Evolutionary conservation across 1,139 yeast genomes (phyloP).

Genomic region (Scheffersomyces segobiensis): DNA sequence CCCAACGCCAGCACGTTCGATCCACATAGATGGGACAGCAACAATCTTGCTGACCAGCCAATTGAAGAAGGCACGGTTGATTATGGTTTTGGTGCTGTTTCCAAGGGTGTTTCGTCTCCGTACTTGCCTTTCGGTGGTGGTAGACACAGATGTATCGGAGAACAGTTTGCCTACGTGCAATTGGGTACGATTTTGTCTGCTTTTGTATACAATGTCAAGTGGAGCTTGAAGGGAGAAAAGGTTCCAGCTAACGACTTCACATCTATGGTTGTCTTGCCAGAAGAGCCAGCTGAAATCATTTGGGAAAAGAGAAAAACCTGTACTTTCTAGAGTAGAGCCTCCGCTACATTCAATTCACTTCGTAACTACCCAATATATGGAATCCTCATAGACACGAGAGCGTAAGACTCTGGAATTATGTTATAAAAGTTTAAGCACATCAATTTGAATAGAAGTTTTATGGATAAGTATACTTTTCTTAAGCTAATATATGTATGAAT

Average conservation of each 20-base stretch:
- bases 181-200: slow-evolving; percentile 82
- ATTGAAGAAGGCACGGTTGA: slow-evolving; percentile 63
- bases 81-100: slow-evolving; percentile 93
- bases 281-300: slow-evolving; percentile 69
- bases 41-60: slow-evolving; percentile 7
- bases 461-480: no score
- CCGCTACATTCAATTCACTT: background rate
- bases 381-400: background rate
- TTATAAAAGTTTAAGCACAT: background rate
- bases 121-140: slow-evolving; percentile 99
- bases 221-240: slow-evolving; percentile 62
- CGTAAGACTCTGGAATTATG: background rate
- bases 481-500: background rate
- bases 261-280: slow-evolving; percentile 92
- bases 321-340: slow-evolving; percentile 8
- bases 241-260: slow-evolving; percentile 83
- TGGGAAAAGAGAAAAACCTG: slow-evolving; percentile 64
- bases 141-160: slow-evolving; percentile 99
- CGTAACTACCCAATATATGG: background rate
- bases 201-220: slow-evolving; percentile 72
- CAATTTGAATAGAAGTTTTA: background rate
- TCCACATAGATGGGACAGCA: slow-evolving; percentile 85
- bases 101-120: slow-evolving; percentile 94
- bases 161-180: slow-evolving; percentile 95
- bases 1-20: slow-evolving; percentile 69